Evolutionary conservation across 1,139 yeast species (phyloP), one percentile per base, ranked within the genome.

Genomic region (Taphrina flavorubra): DNA sequence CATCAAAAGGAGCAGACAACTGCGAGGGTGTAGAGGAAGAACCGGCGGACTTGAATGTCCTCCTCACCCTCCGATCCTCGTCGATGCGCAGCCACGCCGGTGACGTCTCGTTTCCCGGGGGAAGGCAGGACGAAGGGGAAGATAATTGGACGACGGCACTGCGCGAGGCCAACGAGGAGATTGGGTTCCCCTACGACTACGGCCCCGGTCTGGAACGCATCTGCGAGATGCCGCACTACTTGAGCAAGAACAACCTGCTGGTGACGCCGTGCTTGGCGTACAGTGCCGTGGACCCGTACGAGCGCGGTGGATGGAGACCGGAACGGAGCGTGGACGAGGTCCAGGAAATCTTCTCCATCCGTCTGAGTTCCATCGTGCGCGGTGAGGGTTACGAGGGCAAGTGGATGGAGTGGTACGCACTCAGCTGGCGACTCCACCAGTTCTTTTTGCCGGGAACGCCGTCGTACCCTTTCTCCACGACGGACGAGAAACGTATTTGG

Each of bases 31-130:
- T n/a, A n/a, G 37, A 31, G 14, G 3, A 6, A 8, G 53, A 20
- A 20, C 53, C 53, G 39, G 96, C 96, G 2, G 96, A 90, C 74
- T 78, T 91, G 37, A 77, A 94, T 65, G 94, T 91, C 53, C 81
- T 92, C 6, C 78, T 92, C 69, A 91, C 97, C 1, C 87, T 88
- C 74, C 79, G 97, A 72, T 87, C 96, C 13, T 82, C 89, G 63
- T 81, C 83, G 65, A 79, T 92, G 74, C 81, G 87, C 59, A 85
- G 84, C 68, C 92, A 90, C 78, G 89, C 96, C 0, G 97, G 97
- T 6, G 97, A 92, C 76, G 89, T 90, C 14, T 89, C 96, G 3
- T 80, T 92, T 25, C 97, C 97, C 1, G 97, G 97, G 2, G 97
- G 96, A 7, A 87, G 85, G 74, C 87, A 90, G 6, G 94, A 88